Percentiles rank a stretch among this genome's conserved stretches.
Conservation (phyloP, 2,329 filamentous ascomycete species). For the Triangularia verruculosa region DNA sequence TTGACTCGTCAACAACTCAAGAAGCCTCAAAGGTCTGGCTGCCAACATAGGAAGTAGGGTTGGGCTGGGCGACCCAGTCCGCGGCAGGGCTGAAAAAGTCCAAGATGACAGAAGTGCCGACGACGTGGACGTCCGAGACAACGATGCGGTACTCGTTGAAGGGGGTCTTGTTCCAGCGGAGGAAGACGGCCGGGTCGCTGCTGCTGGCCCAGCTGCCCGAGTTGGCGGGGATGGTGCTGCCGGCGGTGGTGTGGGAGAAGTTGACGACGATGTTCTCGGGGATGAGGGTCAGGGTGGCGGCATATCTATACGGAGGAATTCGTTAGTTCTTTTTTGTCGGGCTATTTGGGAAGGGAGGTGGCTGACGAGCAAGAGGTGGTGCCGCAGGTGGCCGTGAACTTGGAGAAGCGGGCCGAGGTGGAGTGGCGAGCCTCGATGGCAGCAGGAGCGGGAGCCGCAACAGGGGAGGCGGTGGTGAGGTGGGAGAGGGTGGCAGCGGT, state of each 20-base stretch:
- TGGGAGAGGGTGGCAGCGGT: not conserved
- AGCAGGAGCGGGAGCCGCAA: not conserved
- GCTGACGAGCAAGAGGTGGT: slow-evolving; percentile 3
- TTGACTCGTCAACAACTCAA: not conserved
- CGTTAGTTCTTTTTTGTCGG: not conserved
- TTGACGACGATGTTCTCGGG: slow-evolving; percentile 7
- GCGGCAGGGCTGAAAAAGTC: not conserved
- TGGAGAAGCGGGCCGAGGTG: slow-evolving; percentile 5
- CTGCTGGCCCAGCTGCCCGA: not conserved
- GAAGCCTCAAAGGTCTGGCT: not conserved
- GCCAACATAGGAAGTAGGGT: slow-evolving; percentile 1
- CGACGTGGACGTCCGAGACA: slow-evolving; percentile 4
- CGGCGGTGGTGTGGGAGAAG: slow-evolving; percentile 8
- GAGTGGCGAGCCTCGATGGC: not conserved
- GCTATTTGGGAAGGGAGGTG: not conserved
- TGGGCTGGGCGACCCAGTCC: not conserved
- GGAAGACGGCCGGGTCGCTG: not conserved
- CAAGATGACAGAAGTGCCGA: not conserved
- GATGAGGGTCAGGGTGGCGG: slow-evolving; percentile 5
- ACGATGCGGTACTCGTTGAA: slow-evolving; percentile 5
- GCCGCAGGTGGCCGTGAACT: slow-evolving; percentile 4
- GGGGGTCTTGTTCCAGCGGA: slow-evolving; percentile 3
- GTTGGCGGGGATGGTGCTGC: slow-evolving; percentile 6
- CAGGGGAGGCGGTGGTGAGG: not conserved
- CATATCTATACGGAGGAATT: not conserved